These are phyloP conservation scores for Boletus pseudopeckii DNA, from an alignment of 768 basidiomycete genomes.

Conservation along the genomic window DNA sequence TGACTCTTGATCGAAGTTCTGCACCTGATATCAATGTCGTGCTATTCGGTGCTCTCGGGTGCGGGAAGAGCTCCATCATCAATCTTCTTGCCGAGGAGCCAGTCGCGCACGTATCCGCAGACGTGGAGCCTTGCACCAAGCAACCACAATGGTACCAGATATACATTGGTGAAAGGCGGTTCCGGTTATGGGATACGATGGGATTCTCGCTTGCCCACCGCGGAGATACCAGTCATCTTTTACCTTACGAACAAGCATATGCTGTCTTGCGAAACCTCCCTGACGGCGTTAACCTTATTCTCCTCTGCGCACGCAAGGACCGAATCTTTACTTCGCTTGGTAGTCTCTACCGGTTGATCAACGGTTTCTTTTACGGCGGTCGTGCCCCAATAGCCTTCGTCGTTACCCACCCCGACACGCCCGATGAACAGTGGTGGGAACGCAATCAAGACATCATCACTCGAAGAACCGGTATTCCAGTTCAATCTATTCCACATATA, in stretches of 20 bases:
- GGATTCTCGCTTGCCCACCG: constrained; percentile 16
- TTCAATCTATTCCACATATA: no score
- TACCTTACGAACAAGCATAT: constrained; percentile 18
- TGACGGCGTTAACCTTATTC: constrained; percentile 33
- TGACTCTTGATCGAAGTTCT: not conserved
- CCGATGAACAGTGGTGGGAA: constrained; percentile 33
- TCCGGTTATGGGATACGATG: constrained; percentile 24
- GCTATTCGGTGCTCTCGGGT: constrained; percentile 15
- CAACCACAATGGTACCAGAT: not conserved
- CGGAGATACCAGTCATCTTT: not conserved
- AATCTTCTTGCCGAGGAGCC: constrained; percentile 16
- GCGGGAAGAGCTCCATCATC: constrained; percentile 20
- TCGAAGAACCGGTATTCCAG: no score
- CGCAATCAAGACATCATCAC: constrained; percentile 12
- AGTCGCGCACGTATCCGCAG: constrained; percentile 24
- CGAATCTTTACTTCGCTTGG: constrained; percentile 21
- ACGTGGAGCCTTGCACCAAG: constrained; percentile 31
- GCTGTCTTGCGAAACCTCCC: constrained; percentile 25
- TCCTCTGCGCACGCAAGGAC: constrained; percentile 33
- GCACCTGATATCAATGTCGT: constrained; percentile 8
- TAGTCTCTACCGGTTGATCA: constrained; percentile 33
- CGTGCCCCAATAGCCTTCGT: constrained; percentile 34
- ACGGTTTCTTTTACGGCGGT: constrained; percentile 31
- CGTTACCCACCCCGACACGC: constrained; percentile 31
- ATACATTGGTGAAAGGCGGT: not conserved